Conservation (phyloP, 73 alveolate species). For the Paraurostyla sp. region DNA sequence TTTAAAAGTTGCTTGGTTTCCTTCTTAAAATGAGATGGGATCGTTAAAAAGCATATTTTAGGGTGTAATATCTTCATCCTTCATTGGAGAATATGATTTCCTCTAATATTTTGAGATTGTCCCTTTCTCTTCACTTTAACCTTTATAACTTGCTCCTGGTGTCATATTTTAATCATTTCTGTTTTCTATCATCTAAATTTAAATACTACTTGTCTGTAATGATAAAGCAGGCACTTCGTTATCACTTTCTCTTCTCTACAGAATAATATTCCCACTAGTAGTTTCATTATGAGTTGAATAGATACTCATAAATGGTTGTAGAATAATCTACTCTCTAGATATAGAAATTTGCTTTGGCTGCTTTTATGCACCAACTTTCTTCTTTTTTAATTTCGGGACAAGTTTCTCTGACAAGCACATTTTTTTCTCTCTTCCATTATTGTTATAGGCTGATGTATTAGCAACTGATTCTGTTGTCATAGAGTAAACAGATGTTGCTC, state of each 20-base stretch:
- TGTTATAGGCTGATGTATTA: not conserved
- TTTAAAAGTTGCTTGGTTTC: not conserved
- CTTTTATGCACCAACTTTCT: slow-evolving; percentile 3
- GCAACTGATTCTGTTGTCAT: slow-evolving; percentile 16
- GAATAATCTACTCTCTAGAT: slow-evolving; percentile 23
- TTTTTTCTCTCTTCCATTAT: not conserved
- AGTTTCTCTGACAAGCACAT: slow-evolving; percentile 33
- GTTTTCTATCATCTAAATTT: not conserved
- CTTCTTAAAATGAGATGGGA: not conserved
- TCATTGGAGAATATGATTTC: no score
- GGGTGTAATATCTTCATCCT: no score
- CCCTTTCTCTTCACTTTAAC: not conserved
- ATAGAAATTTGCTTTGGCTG: slow-evolving; percentile 26
- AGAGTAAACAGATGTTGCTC: slow-evolving; percentile 46
- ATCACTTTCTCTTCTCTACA: no score
- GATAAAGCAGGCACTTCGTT: no score
- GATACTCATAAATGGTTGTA: slow-evolving; percentile 11
- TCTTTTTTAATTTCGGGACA: slow-evolving; percentile 31
- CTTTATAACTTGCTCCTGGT: not conserved
- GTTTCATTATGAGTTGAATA: slow-evolving; percentile 32
- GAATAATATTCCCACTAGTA: no score
- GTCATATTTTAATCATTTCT: not conserved
- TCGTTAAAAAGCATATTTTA: no score
- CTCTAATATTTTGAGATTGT: no score
- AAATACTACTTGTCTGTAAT: no score